Evolutionary conservation across 2,329 filamentous ascomycete species (phyloP).

Genomic region (Plenodomus lindquistii): DNA sequence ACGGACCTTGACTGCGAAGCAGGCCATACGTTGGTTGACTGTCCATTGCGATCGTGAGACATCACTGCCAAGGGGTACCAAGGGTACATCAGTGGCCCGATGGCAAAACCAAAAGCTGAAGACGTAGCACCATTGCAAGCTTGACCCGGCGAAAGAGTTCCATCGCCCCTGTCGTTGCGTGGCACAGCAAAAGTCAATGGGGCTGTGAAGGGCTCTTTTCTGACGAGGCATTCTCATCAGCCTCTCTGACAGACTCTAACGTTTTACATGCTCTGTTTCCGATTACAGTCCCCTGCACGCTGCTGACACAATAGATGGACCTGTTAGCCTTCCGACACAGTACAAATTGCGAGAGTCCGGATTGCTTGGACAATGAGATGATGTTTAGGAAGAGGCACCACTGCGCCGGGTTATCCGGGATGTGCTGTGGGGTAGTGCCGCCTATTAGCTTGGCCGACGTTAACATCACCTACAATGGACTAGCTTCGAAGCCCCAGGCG

Average conservation of each 20-base stretch:
- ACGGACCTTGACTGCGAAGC: conserved; percentile 16
- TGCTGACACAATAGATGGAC: neutral
- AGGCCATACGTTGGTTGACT: conserved; percentile 13
- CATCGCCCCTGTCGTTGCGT: neutral
- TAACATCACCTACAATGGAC: conserved; percentile 26
- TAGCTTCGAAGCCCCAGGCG: conserved; percentile 14
- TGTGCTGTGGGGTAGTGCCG: conserved; percentile 33
- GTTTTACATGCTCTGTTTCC: neutral
- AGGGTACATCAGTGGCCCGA: conserved; percentile 17
- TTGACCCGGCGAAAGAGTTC: no score
- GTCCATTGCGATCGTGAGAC: conserved; percentile 20
- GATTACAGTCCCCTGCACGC: neutral
- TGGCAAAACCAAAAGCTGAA: conserved; percentile 18
- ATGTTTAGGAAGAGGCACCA: conserved; percentile 16
- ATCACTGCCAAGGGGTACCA: conserved; percentile 20
- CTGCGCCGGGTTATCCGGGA: conserved; percentile 28
- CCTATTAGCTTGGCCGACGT: conserved; percentile 34
- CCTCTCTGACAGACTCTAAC: neutral
- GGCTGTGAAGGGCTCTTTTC: conserved; percentile 8
- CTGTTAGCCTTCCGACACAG: neutral
- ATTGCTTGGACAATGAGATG: conserved; percentile 13
- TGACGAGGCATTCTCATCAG: neutral
- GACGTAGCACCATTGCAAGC: conserved; percentile 4
- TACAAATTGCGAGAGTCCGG: neutral
- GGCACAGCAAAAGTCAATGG: conserved; percentile 15